Conservation (phyloP, 495 filamentous ascomycete genomes). For the Cercophora newfieldiana region DNA sequence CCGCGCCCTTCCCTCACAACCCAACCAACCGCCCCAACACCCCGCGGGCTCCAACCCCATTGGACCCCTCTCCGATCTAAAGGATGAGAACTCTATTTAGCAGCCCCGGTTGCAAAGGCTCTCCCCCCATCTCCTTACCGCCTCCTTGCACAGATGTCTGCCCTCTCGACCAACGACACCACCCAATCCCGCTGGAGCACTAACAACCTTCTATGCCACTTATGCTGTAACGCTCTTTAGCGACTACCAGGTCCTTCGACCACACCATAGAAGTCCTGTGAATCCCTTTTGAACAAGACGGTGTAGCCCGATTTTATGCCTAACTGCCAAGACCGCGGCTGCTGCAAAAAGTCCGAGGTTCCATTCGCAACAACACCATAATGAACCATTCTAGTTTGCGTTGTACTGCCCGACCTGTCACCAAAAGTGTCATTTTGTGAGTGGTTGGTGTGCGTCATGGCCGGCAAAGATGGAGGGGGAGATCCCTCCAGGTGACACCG, state of each 20-base stretch:
- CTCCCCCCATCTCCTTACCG: background rate
- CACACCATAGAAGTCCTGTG: background rate
- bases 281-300: background rate
- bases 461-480: background rate
- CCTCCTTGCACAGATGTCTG: slow-evolving; percentile 1
- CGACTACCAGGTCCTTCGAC: background rate
- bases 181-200: background rate
- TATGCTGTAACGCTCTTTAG: background rate
- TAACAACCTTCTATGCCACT: background rate
- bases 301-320: background rate
- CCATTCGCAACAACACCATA: background rate
- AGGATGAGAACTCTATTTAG: background rate
- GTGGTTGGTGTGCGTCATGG: background rate
- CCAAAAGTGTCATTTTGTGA: background rate
- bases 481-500: background rate
- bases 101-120: background rate
- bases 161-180: background rate
- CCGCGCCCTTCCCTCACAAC: no score
- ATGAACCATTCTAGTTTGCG: background rate
- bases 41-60: background rate
- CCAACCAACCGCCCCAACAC: background rate
- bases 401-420: background rate
- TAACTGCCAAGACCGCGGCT: background rate
- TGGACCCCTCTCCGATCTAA: background rate
- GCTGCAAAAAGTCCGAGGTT: background rate